Base-by-base conservation (phyloP, 2,329 filamentous ascomycete genomes). In the Sporothrix schenckii region DNA sequence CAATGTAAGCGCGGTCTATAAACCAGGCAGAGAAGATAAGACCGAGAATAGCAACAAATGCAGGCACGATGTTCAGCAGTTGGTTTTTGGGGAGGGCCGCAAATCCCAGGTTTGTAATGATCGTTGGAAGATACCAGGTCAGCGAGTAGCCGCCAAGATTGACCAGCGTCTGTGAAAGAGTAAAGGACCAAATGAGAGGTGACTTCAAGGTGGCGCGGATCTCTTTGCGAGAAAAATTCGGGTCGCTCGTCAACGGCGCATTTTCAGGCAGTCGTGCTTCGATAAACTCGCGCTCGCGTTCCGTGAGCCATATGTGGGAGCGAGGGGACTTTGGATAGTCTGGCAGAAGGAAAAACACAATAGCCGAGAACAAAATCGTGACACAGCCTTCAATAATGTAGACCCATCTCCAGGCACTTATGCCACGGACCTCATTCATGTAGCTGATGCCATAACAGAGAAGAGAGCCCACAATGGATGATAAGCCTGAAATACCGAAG, bases 11-110 rank as follows among this genome's bases (percentile, higher is more conserved):
- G 30, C 65, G 65, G 34, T 44, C 77, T 73, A 71, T 77, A 27
- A 83, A 78, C 73, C 80, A 80, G 1, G 79, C 80, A 0, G 78
- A 80, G 30, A 82, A 78, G 2, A 82, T 77, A 63, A 82, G 81
- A 0, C 79, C 80, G 1, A 77, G 80, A 13, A 82, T 74, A 72
- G 81, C 82, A 0, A 81, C 6, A 76, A 74, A 0, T 78, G 80
- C 71, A 82, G 82, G 81, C 0, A 81, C 81, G n/a, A 83, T 81
- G 69, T 83, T 82, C 6, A 83, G 77, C 5, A 83, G 74, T 68
- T 83, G 81, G 72, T 83, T 83, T 27, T 78, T 76, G 0, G 81
- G 82, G 9, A 83, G 75, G 1, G 76, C 76, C 2, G 79, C 79
- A 70, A 83, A 82, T 1, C 81, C 81, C 0, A 83, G 76, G 52